Conservation (phyloP, 2,329 filamentous ascomycete genomes). For the Ophioceras dolichostomum region DNA sequence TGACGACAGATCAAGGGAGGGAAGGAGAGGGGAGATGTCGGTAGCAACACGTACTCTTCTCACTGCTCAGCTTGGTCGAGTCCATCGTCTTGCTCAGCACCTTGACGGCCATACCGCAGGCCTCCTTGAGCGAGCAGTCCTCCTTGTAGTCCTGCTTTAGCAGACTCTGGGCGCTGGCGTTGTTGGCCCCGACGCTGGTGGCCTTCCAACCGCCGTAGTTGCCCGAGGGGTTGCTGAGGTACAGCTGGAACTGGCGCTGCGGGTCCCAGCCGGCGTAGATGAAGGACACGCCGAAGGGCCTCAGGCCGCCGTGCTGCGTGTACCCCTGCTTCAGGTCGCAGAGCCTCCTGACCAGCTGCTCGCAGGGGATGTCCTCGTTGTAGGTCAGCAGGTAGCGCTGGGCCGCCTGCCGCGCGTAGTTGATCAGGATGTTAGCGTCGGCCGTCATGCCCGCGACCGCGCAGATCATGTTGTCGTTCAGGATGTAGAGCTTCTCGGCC, state of each 20-base stretch:
- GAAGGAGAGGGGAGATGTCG: background rate
- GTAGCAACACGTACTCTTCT: constrained; percentile 68
- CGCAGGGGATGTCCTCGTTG: constrained; percentile 99
- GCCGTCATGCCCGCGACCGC: constrained; percentile 98
- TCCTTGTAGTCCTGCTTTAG: constrained; percentile 99
- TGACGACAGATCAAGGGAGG: background rate
- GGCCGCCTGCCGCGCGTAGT: constrained; percentile 93
- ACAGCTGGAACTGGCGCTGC: constrained; percentile 93
- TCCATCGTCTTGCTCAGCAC: constrained; percentile 99
- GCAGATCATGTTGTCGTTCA: constrained; percentile 99
- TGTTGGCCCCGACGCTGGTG: constrained; percentile 94
- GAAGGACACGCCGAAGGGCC: constrained; percentile 96
- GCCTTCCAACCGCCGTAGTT: constrained; percentile 99
- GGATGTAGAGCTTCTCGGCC: constrained; percentile 98
- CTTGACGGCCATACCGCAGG: constrained; percentile 95
- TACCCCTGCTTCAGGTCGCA: constrained; percentile 99
- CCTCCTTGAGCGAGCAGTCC: constrained; percentile 90
- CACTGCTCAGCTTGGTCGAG: constrained; percentile 94
- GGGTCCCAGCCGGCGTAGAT: constrained; percentile 98
- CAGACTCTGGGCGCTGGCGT: constrained; percentile 90
- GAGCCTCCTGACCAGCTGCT: constrained; percentile 90
- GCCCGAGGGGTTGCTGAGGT: constrained; percentile 96
- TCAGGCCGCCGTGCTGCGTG: constrained; percentile 95
- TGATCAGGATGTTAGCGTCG: constrained; percentile 99
- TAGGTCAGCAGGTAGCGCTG: constrained; percentile 98